Evolutionary conservation across 352 stramenopile genomes (phyloP).

Genomic region (Phytophthora fragariaefolia): DNA sequence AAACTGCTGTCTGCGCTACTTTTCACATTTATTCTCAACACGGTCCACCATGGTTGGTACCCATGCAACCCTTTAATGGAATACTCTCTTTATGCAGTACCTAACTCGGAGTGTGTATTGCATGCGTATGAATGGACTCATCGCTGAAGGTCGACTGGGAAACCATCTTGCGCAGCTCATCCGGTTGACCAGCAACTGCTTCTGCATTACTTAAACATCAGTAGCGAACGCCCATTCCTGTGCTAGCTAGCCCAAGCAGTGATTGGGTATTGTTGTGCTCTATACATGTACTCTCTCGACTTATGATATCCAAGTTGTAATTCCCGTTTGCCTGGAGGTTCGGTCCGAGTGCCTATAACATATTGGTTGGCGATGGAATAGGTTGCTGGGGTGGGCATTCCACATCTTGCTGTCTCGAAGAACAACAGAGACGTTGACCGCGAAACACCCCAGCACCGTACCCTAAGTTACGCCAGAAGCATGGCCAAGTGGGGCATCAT

Average conservation of each 20-base stretch:
- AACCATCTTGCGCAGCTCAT: slow-evolving; percentile 1
- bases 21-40: slow-evolving; percentile 34
- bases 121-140: slow-evolving; percentile 5
- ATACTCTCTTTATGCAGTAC: not conserved
- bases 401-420: not conserved
- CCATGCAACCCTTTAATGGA: not conserved
- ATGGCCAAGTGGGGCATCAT: slow-evolving; percentile 7
- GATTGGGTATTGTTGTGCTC: slow-evolving; percentile 6
- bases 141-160: slow-evolving; percentile 13
- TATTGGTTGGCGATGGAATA: not conserved
- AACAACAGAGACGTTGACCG: not conserved
- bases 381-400: not conserved
- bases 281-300: not conserved
- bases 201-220: not conserved
- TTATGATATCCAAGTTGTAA: not conserved
- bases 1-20: slow-evolving; percentile 28
- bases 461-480: not conserved
- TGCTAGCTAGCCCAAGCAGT: too few relatives aligned
- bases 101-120: not conserved
- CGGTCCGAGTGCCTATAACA: not conserved
- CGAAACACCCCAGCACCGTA: not conserved
- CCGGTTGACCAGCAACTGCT: not conserved
- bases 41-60: slow-evolving; percentile 2
- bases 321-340: not conserved
- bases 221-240: too few relatives aligned